These are phyloP conservation scores for Raffaelea deltoideospora DNA, from an alignment of 2,329 filamentous ascomycete species.

Conservation along the genomic window DNA sequence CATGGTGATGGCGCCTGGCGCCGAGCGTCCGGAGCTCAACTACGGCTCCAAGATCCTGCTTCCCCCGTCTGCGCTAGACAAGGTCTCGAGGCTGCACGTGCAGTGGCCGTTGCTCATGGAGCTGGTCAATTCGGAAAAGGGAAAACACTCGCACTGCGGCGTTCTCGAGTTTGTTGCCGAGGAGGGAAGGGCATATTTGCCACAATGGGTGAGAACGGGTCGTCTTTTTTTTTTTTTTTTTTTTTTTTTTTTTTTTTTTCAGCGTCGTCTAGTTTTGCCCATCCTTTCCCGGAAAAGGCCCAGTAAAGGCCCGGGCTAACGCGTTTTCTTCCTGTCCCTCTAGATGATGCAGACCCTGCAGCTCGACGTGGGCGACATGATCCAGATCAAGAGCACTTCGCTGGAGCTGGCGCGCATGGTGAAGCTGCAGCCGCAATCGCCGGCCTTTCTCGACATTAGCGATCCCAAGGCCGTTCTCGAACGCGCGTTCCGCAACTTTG, in stretches of 20 bases:
- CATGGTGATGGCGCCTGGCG: conserved; percentile 80
- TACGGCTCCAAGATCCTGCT: conserved; percentile 96
- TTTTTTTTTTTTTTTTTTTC: not conserved
- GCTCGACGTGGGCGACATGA: conserved; percentile 82
- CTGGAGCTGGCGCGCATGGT: conserved; percentile 82
- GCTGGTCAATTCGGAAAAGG: conserved; percentile 73
- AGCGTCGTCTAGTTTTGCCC: not conserved
- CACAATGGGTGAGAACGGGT: conserved; percentile 62
- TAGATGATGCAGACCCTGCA: conserved; percentile 87
- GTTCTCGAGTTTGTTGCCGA: conserved; percentile 96
- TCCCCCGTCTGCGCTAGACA: conserved; percentile 90
- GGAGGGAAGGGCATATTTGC: conserved; percentile 89
- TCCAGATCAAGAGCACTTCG: conserved; percentile 91
- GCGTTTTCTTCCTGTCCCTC: not conserved
- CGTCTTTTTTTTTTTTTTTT: not conserved
- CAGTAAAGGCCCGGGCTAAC: too few species aligned
- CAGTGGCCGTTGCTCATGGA: conserved; percentile 97
- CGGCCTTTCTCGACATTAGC: conserved; percentile 88
- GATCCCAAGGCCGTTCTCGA: conserved; percentile 96
- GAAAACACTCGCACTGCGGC: conserved; percentile 76
- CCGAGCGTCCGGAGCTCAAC: conserved; percentile 79
- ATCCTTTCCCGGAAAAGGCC: too few species aligned
- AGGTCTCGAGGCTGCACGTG: conserved; percentile 88
- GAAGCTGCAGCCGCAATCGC: conserved; percentile 89
- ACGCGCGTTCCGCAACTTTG: conserved; percentile 91